Base-by-base conservation (phyloP, 805 yeast genomes). In the Nadsonia fulvescens region DNA sequence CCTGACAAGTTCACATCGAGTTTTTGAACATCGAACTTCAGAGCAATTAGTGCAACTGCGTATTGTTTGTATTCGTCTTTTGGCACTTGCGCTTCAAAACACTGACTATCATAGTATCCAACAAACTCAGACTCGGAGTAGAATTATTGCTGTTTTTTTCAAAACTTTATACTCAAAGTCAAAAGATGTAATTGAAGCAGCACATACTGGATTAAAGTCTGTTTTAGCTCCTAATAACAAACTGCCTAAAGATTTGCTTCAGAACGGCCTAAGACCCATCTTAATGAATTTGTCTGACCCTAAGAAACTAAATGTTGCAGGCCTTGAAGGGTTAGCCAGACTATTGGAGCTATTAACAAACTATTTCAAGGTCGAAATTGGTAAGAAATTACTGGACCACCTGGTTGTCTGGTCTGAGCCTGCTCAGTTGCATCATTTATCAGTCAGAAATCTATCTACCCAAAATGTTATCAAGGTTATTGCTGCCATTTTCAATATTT, bases 371-470 rank as follows among this genome's bases (percentile, higher is more conserved):
- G 95, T 91, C 11, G 99, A 89, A 47, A 86, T 89, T 37, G 99
- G 99, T 16, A 65, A 82, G 25, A 89, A 89, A 41, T 53, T 89
- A 27, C 60, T 91, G 16, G 96, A 89, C 43, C 98, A 89, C 49
- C 57, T 89, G 36, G 75, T 73, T 65, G 93, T 95, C 0, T 83
- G 94, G 93, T 92, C 95, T 1, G 83, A 78, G 39, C 79, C 89
- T 3, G 65, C 66, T 15, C 66, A 77, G 1, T 49, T 91, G 20
- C 70, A 81, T 30, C 67, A 70, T 35, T 64, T 78, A 22, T 72
- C 94, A 1, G 71, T 73, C 4, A 79, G 73, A 37, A 93, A 77
- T 32, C 61, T 91, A 30, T 74, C 67, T 16, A 73, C 69, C 36
- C 83, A 83, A 37, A 72, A 70, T 18, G 77, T 82, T 0, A 77